Conservation (phyloP, 352 stramenopile genomes). For the Globisporangium splendens region DNA sequence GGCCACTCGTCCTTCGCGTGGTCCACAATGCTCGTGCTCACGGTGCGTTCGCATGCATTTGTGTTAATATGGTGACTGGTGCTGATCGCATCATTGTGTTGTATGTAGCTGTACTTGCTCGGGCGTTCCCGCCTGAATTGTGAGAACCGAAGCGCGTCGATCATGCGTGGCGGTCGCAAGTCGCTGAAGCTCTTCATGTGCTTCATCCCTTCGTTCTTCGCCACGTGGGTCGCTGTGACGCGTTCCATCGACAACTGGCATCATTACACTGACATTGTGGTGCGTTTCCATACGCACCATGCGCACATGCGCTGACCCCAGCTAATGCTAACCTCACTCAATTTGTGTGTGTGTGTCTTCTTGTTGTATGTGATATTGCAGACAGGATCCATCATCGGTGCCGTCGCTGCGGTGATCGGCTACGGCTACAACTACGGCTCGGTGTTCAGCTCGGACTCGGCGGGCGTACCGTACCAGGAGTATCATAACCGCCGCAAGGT, state of each 20-base stretch:
- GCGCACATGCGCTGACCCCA: background rate
- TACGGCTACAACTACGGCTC: slow-evolving; percentile 75
- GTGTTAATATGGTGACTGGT: background rate
- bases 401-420: slow-evolving; percentile 40
- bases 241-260: slow-evolving; percentile 86
- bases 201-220: slow-evolving; percentile 53
- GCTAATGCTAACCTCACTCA: background rate
- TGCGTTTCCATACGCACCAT: slow-evolving; percentile 19
- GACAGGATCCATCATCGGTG: slow-evolving; percentile 62
- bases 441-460: slow-evolving; percentile 38
- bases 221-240: slow-evolving; percentile 67
- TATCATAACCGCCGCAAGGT: slow-evolving; percentile 25
- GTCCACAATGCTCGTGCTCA: slow-evolving; percentile 70
- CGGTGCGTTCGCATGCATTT: slow-evolving; percentile 25
- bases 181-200: slow-evolving; percentile 67
- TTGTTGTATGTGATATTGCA: slow-evolving; percentile 1
- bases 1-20: slow-evolving; percentile 74
- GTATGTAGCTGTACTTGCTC: slow-evolving; percentile 57
- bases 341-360: background rate
- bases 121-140: slow-evolving; percentile 60
- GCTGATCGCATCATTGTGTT: background rate
- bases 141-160: slow-evolving; percentile 42
- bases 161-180: slow-evolving; percentile 48
- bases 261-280: slow-evolving; percentile 79
- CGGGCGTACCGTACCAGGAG: slow-evolving; percentile 28